Evolutionary conservation across 352 stramenopile species (phyloP), one percentile per base, ranked within the genome.

Genomic region (Pythium sp.): DNA sequence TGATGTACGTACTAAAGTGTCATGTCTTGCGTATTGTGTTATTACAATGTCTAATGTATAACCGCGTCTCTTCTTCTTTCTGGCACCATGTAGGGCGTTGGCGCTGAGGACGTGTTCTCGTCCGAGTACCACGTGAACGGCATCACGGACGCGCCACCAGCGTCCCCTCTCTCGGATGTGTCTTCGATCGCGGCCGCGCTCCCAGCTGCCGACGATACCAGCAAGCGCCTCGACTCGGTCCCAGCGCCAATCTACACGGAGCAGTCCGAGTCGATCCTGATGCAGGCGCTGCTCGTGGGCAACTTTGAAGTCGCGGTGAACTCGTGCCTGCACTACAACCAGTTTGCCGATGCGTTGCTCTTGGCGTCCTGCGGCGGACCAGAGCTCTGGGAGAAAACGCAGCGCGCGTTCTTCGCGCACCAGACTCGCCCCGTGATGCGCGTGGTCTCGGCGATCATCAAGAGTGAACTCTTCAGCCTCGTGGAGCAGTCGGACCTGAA

Each of bases 221-320:
- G 87, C 68, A 83, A 86, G 68, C 89, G 86, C 38, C 55, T 96
- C 6, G 78, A 93, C n/a, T 75, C 77, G 15, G 82, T 80, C 7
- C 77, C 84, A 0, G 72, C 78, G 6, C 87, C 89, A 38, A 72
- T 92, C 47, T 96, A 95, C 76, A 96, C 92, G 14, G 84, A 93
- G 66, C 81, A 96, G 61, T 98, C 94, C 15, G 93, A 98, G 69
- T 92, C 78, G 58, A 92, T 88, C 22, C 81, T 99, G 43, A 98
- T 99, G 83, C 83, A 98, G 72, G 93, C 97, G 2, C 78, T 99
- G 24, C 76, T 99, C 8, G 96, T 99, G 6, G 98, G 98, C 46
- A 98, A 99, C 79, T 99, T 99, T 71, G 95, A 98, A 69, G 93
- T 98, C 6, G 98, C 98, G 0, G 97, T 99, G 12, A 97, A 99